Evolutionary conservation across 768 basidiomycete species (phyloP).

Genomic region (Mrakia blollopis): DNA sequence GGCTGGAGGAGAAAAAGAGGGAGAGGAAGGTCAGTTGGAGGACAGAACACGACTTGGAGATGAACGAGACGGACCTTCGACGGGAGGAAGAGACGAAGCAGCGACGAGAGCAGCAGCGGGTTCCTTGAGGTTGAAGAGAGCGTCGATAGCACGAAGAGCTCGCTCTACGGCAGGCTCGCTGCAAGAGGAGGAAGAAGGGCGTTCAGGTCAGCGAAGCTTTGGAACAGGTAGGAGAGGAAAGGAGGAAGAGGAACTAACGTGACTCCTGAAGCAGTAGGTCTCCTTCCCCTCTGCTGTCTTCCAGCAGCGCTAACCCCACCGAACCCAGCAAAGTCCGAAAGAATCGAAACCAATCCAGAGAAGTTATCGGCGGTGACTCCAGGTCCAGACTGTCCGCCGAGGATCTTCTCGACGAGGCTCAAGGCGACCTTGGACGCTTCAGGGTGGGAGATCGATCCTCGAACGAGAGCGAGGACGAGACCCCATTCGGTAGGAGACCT

Average conservation of each 20-base stretch:
- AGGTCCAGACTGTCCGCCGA: slow-evolving; percentile 48
- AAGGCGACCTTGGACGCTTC: slow-evolving; percentile 83
- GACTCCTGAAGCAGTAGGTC: background rate
- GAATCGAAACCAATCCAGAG: slow-evolving; percentile 65
- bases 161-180: slow-evolving; percentile 75
- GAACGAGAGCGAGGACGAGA: slow-evolving; percentile 77
- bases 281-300: background rate
- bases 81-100: slow-evolving; percentile 38
- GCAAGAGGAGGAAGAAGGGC: background rate
- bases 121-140: slow-evolving; percentile 67
- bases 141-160: slow-evolving; percentile 75
- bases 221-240: background rate
- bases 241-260: background rate
- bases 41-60: background rate
- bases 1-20: slow-evolving; percentile 45
- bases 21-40: background rate
- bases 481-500: slow-evolving; percentile 96
- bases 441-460: slow-evolving; percentile 75
- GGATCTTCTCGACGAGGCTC: slow-evolving; percentile 64
- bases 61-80: slow-evolving; percentile 42
- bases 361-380: slow-evolving; percentile 72
- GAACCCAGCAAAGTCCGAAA: slow-evolving; percentile 76
- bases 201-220: slow-evolving; percentile 17
- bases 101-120: slow-evolving; percentile 60
- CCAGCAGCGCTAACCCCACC: slow-evolving; percentile 11